phyloP scores from a whole-genome alignment of 805 yeast species.

The Lipomyces lipofer region DNA sequence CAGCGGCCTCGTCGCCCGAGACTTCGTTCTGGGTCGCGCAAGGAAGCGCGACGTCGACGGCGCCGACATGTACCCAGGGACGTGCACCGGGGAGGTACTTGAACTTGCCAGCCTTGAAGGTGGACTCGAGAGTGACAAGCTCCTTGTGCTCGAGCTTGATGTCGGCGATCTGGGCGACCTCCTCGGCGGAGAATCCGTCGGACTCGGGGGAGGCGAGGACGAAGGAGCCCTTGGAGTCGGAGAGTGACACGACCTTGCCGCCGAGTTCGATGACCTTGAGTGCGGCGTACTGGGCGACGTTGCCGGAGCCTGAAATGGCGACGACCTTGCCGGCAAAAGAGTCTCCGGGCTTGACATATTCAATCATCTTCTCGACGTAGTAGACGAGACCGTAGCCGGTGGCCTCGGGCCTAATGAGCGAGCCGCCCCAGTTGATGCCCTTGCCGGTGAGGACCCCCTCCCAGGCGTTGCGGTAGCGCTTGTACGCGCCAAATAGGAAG shows the following conservation, averaged over 20 bases:
- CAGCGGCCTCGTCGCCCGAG: constrained; percentile 94
- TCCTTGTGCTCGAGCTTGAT: constrained; percentile 70
- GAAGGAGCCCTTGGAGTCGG: constrained; percentile 92
- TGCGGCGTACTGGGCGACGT: constrained; percentile 99
- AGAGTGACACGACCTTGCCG: constrained; percentile 87
- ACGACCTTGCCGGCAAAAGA: constrained; percentile 86
- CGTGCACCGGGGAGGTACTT: constrained; percentile 90
- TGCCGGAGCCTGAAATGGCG: constrained; percentile 97
- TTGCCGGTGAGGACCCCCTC: constrained; percentile 98
- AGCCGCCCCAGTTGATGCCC: constrained; percentile 98
- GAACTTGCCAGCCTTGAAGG: constrained; percentile 42
- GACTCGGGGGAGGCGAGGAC: constrained; percentile 51
- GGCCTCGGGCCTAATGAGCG: constrained; percentile 98
- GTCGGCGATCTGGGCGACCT: constrained; percentile 78
- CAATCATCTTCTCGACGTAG: constrained; percentile 97
- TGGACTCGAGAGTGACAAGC: constrained; percentile 37
- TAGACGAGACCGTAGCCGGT: constrained; percentile 97
- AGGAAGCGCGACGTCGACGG: constrained; percentile 94
- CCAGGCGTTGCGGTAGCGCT: constrained; percentile 84
- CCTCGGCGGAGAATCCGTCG: constrained; percentile 80
- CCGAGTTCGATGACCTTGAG: constrained; percentile 96
- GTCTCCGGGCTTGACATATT: constrained; percentile 77
- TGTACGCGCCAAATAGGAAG: constrained; percentile 95
- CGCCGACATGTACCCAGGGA: constrained; percentile 92
- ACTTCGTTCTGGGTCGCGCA: constrained; percentile 99